Evolutionary conservation across 1,284 basidiomycete genomes (phyloP).

Genomic region (Neonothopanus nambi): DNA sequence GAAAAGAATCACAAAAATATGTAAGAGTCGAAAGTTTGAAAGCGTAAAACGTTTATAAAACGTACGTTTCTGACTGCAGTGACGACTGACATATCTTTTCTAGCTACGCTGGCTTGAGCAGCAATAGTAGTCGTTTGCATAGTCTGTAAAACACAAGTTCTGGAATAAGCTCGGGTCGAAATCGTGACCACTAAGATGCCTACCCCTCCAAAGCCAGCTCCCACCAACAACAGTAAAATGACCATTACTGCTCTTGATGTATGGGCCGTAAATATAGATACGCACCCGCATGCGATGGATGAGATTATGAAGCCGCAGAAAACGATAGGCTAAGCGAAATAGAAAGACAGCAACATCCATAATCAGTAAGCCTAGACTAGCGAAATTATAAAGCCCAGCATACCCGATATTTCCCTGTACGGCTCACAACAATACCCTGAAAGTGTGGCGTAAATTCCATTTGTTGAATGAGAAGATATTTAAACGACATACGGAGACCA

Average conservation of each 20-base stretch:
- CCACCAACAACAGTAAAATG: constrained; percentile 68
- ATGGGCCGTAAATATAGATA: constrained; percentile 57
- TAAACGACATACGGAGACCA: constrained; percentile 46
- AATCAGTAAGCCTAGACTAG: neutral
- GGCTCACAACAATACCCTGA: no score
- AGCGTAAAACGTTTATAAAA: constrained; percentile 22
- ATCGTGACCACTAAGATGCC: constrained; percentile 15
- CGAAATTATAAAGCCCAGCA: constrained; percentile 11
- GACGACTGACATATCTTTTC: constrained; percentile 70
- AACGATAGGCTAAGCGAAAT: constrained; percentile 61
- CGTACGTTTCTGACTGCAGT: constrained; percentile 67
- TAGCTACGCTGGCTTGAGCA: constrained; percentile 66
- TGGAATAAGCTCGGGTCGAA: neutral
- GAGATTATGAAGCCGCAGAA: constrained; percentile 68
- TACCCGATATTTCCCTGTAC: constrained; percentile 67
- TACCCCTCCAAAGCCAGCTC: constrained; percentile 67
- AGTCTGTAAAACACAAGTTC: constrained; percentile 36
- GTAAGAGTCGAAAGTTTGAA: neutral
- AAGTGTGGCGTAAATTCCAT: neutral
- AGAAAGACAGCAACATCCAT: neutral
- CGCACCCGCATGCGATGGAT: constrained; percentile 67
- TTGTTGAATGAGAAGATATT: no score
- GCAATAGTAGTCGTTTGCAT: constrained; percentile 67
- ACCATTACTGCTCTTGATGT: constrained; percentile 57
- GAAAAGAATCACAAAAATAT: neutral